These are phyloP conservation scores for Martiniozyma asiatica DNA, from an alignment of 1,139 yeast species.

Conservation along the genomic window DNA sequence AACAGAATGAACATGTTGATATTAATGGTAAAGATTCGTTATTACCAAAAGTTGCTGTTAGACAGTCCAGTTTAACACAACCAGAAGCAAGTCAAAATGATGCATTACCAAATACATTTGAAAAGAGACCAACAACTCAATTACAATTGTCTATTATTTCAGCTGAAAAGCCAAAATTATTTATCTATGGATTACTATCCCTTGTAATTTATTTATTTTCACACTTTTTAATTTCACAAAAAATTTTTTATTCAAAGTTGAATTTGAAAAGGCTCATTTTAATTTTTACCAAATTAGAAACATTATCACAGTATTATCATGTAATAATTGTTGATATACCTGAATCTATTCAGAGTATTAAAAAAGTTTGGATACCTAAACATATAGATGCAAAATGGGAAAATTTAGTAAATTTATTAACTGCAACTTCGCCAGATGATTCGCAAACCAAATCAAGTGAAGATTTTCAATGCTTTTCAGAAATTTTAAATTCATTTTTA, in stretches of 20 bases:
- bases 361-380: constrained; percentile 1
- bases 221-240: constrained; percentile 2
- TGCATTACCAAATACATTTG: too few species aligned
- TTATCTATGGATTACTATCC: constrained; percentile 8
- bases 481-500: too few species aligned
- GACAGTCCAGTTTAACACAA: too few species aligned
- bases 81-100: too few species aligned
- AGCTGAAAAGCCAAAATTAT: background rate
- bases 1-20: too few species aligned
- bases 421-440: too few species aligned
- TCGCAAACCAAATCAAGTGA: too few species aligned
- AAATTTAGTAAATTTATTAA: constrained; percentile 3
- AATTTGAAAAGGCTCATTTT: constrained; percentile 7
- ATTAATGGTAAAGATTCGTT: too few species aligned
- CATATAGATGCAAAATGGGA: constrained; percentile 7
- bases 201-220: constrained; percentile 6
- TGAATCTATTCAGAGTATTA: background rate
- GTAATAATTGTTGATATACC: background rate
- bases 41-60: too few species aligned
- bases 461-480: too few species aligned
- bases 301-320: constrained; percentile 1
- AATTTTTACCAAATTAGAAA: constrained; percentile 4
- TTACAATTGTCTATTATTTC: too few species aligned
- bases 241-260: constrained; percentile 2
- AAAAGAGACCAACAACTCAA: too few species aligned